phyloP scores from a whole-genome alignment of 192 early-diverging fungal genomes.

The Podila epicladia region DNA sequence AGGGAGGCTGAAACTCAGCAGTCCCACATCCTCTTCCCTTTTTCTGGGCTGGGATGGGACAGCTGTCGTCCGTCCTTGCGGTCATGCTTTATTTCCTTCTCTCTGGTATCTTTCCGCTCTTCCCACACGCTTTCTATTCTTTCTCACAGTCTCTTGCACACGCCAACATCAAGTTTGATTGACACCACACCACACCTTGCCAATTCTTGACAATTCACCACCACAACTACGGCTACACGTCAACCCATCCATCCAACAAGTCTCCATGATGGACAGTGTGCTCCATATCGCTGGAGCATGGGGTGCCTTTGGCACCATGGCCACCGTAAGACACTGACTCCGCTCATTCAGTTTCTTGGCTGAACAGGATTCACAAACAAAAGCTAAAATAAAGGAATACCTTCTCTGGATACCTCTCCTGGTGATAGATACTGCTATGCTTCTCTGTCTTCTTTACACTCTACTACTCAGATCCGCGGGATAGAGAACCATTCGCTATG shows the following conservation, averaged over 20 bases:
- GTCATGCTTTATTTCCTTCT: not conserved
- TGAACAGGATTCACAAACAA: not conserved
- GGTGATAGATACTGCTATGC: slow-evolving; percentile 49
- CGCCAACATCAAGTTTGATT: not conserved
- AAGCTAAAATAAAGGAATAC: not conserved
- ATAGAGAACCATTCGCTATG: slow-evolving; percentile 62
- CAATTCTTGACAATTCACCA: not conserved
- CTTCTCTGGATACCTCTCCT: not conserved
- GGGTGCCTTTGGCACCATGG: slow-evolving; percentile 58
- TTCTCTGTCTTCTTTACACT: slow-evolving; percentile 60
- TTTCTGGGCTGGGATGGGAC: not conserved
- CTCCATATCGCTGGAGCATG: slow-evolving; percentile 54
- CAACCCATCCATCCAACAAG: not conserved
- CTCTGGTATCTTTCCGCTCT: not conserved
- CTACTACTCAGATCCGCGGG: slow-evolving; percentile 61
- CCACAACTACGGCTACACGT: not conserved
- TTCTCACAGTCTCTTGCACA: not conserved
- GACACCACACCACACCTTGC: not conserved
- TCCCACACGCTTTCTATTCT: not conserved
- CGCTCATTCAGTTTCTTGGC: not conserved
- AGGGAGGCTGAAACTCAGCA: too few species aligned
- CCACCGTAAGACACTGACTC: slow-evolving; percentile 40
- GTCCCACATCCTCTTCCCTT: not conserved
- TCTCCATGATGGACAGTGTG: slow-evolving; percentile 15
- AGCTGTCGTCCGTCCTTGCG: not conserved